Conservation (phyloP, 148 eudicot species). For the Gaultheria prostrata region DNA sequence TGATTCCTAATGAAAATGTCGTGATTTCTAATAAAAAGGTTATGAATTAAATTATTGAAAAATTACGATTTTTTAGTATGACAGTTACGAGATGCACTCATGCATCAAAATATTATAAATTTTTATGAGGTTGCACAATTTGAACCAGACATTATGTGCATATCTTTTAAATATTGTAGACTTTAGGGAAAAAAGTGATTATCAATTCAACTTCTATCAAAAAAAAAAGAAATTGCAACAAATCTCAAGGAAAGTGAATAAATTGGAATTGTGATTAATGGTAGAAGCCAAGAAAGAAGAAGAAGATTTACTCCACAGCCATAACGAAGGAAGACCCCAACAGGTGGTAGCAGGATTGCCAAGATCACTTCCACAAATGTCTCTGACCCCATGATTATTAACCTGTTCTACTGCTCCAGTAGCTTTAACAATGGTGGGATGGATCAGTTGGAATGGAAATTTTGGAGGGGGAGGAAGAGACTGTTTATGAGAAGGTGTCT, state of each 20-base stretch:
- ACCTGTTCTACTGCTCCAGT: neutral
- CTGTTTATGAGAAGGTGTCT: neutral
- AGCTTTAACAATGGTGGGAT: neutral
- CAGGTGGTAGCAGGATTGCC: constrained; percentile 51
- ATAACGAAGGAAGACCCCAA: constrained; percentile 59
- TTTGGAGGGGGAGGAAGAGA: neutral
- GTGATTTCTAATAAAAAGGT: too few species aligned
- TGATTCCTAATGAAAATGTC: too few species aligned
- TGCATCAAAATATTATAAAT: too few species aligned
- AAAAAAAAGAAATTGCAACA: neutral
- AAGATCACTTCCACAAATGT: constrained; percentile 50
- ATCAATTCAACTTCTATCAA: neutral
- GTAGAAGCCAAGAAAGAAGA: neutral
- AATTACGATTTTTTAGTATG: too few species aligned
- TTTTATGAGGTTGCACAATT: too few species aligned
- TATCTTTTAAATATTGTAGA: too few species aligned
- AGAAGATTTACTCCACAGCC: constrained; percentile 43
- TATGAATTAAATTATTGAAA: too few species aligned
- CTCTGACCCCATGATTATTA: constrained; percentile 41
- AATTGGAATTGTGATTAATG: neutral
- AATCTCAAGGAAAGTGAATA: neutral
- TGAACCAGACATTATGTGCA: too few species aligned
- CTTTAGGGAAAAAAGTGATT: too few species aligned
- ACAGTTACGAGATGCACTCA: too few species aligned
- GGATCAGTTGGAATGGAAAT: neutral